Evolutionary conservation across 169 alveolate genomes (phyloP), one percentile per base, ranked within the genome.

Genomic region (Plasmodium vinckei): DNA sequence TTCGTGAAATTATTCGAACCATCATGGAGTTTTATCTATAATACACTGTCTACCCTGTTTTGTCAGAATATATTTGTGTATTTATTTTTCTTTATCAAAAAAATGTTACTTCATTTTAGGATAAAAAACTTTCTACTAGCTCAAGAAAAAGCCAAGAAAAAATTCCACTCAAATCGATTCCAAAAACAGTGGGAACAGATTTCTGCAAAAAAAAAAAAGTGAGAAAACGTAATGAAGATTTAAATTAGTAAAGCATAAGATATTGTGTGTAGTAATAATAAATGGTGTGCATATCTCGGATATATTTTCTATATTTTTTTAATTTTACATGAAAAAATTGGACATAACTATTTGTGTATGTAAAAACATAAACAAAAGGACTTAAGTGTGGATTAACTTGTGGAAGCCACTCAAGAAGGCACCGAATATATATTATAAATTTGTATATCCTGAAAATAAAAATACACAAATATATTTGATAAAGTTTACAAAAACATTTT

Each of bases 301-400:
- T 51, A 10, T 23, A 2, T 46, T 75, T 49, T 75, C 47, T 65
- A n/a, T 67, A 44, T 61, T 63, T 77, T 27, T 64, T 12, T 23
- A 15, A 21, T 53, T 63, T 61, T 69, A 91, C 94, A 69, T 77
- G 87, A 68, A 94, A 88, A 73, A 91, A 57, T 72, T 92, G 89
- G 51, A 93, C 87, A 87, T 94, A 95, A n/a, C 72, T 63, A 87
- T 94, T 87, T 23, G 97, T 94, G 25, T 92, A 91, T 46, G 92
- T 88, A 68, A 93, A 95, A 15, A 95, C 68, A 91, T 72, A 70
- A 47, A 75, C 77, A 82, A 92, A 95, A 19, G 97, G 97, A 51
- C 92, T 95, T 33, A 95, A 82, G 88, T 94, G 94, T 13, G 97
- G 97, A 64, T 95, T 95, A 42, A 92, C 93, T 72, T 95, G 97